A percentile compares a stretch with the other conserved stretches of the same genome.
Conservation (phyloP, 768 basidiomycete species). For the Daedaleopsis nitida region DNA sequence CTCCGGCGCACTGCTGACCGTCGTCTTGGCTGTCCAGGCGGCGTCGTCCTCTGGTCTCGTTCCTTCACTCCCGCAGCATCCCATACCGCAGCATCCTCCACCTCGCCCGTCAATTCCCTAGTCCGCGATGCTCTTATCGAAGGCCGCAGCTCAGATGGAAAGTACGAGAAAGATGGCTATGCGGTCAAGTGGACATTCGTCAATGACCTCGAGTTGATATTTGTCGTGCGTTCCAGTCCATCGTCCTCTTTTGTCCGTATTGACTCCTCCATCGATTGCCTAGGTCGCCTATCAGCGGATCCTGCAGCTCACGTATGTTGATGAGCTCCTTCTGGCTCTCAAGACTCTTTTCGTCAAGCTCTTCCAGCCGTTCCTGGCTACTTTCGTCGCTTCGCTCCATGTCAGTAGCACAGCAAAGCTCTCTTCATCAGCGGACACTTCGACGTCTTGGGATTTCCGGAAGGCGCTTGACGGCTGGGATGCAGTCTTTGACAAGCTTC, state of each 20-base stretch:
- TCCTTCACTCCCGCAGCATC: slow-evolving; percentile 80
- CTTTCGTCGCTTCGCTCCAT: slow-evolving; percentile 84
- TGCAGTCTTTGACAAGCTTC: slow-evolving; percentile 71
- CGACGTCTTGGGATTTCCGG: slow-evolving; percentile 64
- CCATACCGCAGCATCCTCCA: slow-evolving; percentile 27
- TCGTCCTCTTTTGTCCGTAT: neutral
- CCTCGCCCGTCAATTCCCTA: slow-evolving; percentile 34
- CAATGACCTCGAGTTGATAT: slow-evolving; percentile 95
- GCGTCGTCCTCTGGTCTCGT: slow-evolving; percentile 91
- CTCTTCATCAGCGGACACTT: slow-evolving; percentile 36
- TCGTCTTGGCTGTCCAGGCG: slow-evolving; percentile 52
- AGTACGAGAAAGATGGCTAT: slow-evolving; percentile 93
- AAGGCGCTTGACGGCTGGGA: slow-evolving; percentile 83
- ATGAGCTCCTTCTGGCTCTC: slow-evolving; percentile 79
- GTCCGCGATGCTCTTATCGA: slow-evolving; percentile 76
- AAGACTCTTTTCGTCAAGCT: slow-evolving; percentile 85
- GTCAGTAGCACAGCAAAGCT: slow-evolving; percentile 51
- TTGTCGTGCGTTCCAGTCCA: slow-evolving; percentile 67
- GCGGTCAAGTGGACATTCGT: slow-evolving; percentile 93
- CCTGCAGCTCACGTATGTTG: slow-evolving; percentile 91
- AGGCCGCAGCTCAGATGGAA: slow-evolving; percentile 77
- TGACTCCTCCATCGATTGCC: neutral
- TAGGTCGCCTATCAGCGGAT: slow-evolving; percentile 97
- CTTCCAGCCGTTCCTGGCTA: slow-evolving; percentile 80
- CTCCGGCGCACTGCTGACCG: neutral